Evolutionary conservation across 202 grass and related monocot genomes (phyloP).

Genomic region (Cymbopogon flexuosus): DNA sequence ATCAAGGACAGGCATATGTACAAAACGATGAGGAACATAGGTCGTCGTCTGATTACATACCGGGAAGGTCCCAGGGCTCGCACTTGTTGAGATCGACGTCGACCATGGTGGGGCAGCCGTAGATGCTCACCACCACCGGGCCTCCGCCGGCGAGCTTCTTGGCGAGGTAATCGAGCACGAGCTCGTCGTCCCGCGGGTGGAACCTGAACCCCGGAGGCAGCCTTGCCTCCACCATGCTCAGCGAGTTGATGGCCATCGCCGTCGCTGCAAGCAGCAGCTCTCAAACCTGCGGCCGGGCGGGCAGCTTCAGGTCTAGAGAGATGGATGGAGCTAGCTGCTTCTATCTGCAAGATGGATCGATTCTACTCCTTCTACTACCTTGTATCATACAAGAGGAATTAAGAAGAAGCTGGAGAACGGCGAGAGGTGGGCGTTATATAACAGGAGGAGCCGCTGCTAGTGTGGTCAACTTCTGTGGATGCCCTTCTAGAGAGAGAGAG

Average conservation of each 20-base stretch:
- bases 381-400: not conserved
- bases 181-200: constrained; percentile 75
- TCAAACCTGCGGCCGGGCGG: not conserved
- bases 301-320: not conserved
- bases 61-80: constrained; percentile 88
- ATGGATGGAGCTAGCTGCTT: not conserved
- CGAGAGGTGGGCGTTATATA: constrained; percentile 38
- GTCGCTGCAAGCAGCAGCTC: not conserved
- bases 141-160: constrained; percentile 34
- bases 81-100: constrained; percentile 87
- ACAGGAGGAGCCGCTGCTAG: constrained; percentile 4
- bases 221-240: constrained; percentile 72
- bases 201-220: constrained; percentile 76
- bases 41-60: constrained; percentile 34
- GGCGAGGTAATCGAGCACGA: constrained; percentile 69
- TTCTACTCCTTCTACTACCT: not conserved
- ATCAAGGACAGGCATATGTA: too few species aligned
- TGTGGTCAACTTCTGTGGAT: constrained; percentile 43
- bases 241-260: constrained; percentile 39
- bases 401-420: not conserved
- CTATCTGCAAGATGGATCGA: not conserved
- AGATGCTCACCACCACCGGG: constrained; percentile 14
- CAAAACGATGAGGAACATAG: not conserved
- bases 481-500: not conserved
- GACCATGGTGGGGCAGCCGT: constrained; percentile 58